These are phyloP conservation scores for Tuber borchii DNA, from an alignment of 495 filamentous ascomycete genomes.

Conservation along the genomic window DNA sequence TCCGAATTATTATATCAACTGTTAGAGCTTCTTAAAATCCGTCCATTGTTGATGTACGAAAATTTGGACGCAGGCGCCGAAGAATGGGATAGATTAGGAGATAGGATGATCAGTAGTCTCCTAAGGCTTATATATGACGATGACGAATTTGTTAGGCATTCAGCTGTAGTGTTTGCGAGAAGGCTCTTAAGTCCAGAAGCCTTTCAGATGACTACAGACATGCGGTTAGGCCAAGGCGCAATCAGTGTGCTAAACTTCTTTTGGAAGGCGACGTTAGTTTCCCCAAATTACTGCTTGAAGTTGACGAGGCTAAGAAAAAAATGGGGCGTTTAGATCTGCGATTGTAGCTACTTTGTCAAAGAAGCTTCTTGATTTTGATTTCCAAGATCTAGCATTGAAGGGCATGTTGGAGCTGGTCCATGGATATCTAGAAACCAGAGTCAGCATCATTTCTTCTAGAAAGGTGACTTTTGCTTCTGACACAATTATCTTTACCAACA, in stretches of 20 bases:
- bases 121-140: conserved; percentile 39
- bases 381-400: conserved; percentile 38
- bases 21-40: conserved; percentile 39
- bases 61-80: conserved; percentile 22
- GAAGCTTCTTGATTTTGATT: conserved; percentile 40
- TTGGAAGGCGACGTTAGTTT: conserved; percentile 37
- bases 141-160: conserved; percentile 40
- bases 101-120: conserved; percentile 38
- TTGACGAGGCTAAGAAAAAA: not conserved
- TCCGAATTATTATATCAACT: conserved; percentile 40
- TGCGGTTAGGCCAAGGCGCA: conserved; percentile 17
- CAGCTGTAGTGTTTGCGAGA: conserved; percentile 35
- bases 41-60: conserved; percentile 39
- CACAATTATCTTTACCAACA: not conserved
- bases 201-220: conserved; percentile 31
- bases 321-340: conserved; percentile 18
- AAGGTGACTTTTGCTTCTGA: conserved; percentile 12
- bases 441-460: conserved; percentile 34
- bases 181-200: conserved; percentile 36
- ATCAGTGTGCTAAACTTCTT: conserved; percentile 38
- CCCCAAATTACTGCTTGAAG: not conserved
- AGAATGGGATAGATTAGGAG: conserved; percentile 31
- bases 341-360: conserved; percentile 39
- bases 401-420: conserved; percentile 41
- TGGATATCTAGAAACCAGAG: conserved; percentile 40